phyloP scores from a whole-genome alignment of 371 early-diverging fungal genomes.

The Lichtheimia ornata region DNA sequence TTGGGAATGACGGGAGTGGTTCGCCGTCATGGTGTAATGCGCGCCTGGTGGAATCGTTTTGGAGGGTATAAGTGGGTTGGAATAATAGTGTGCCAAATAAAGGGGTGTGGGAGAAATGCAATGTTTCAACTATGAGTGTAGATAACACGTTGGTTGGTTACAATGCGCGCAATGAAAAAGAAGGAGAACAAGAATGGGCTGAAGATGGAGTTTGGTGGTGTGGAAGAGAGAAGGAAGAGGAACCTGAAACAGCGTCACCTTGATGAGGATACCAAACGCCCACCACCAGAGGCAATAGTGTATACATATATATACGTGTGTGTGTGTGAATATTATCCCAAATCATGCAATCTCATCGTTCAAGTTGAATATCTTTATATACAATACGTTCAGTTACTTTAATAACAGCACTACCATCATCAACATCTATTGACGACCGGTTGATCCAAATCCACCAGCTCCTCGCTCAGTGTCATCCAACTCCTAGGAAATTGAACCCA shows the following conservation, averaged over 20 bases:
- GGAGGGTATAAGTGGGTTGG: not conserved
- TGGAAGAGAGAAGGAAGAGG: not conserved
- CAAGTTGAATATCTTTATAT: not conserved
- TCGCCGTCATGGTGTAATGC: slow-evolving; percentile 18
- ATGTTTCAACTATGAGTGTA: no score
- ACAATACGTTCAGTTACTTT: no score
- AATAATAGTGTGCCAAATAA: not conserved
- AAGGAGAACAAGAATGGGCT: slow-evolving; percentile 6
- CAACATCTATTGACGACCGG: slow-evolving; percentile 62
- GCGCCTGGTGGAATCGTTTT: not conserved
- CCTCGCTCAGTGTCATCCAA: slow-evolving; percentile 85
- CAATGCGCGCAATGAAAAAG: not conserved
- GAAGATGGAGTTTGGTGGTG: no score
- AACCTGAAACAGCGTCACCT: not conserved
- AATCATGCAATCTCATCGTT: not conserved
- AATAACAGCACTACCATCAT: not conserved
- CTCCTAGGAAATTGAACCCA: slow-evolving; percentile 26
- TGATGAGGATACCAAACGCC: not conserved
- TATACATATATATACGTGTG: no score
- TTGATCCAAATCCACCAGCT: slow-evolving; percentile 93
- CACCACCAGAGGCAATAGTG: no score
- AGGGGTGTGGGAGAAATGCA: not conserved
- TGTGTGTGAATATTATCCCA: not conserved
- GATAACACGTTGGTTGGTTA: no score
- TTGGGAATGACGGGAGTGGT: slow-evolving; percentile 21